phyloP scores from a whole-genome alignment of 306 rosid genomes.

The Potentilla sterilis region DNA sequence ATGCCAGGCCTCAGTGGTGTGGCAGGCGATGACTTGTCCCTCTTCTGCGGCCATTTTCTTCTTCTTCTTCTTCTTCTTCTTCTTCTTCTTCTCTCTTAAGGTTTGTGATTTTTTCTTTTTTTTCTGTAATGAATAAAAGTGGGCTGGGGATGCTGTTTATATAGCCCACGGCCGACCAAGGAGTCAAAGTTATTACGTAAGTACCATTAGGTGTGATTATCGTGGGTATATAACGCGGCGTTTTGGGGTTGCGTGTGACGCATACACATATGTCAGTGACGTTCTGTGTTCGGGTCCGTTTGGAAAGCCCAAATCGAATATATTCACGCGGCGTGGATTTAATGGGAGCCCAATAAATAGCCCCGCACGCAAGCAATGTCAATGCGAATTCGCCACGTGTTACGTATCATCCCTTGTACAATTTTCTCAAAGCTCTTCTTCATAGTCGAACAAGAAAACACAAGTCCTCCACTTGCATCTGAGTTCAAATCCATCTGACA shows the following conservation, averaged over 20 bases:
- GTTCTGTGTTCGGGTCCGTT: neutral
- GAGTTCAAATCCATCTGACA: too few species aligned
- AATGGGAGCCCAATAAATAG: too few species aligned
- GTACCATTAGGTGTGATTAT: neutral
- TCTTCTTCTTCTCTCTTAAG: neutral
- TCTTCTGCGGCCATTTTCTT: conserved; percentile 38
- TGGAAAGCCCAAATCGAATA: neutral
- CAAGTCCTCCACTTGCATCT: too few species aligned
- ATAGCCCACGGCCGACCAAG: neutral
- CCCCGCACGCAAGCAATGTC: too few species aligned
- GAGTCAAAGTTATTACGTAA: conserved; percentile 3
- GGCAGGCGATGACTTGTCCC: conserved; percentile 51
- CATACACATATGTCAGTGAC: neutral
- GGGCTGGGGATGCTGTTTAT: neutral
- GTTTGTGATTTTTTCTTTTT: neutral
- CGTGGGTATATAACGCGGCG: neutral
- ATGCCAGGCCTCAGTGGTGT: conserved; percentile 43
- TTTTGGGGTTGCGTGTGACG: neutral
- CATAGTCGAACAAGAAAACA: too few species aligned
- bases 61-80: conserved; percentile 2
- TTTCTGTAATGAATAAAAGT: neutral
- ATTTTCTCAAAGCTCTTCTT: too few species aligned
- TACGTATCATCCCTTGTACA: too few species aligned
- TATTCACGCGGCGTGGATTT: neutral
- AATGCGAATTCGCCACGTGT: too few species aligned